These are phyloP conservation scores for Flaveria floridana DNA, from an alignment of 140 eudicot genomes.

Conservation along the genomic window DNA sequence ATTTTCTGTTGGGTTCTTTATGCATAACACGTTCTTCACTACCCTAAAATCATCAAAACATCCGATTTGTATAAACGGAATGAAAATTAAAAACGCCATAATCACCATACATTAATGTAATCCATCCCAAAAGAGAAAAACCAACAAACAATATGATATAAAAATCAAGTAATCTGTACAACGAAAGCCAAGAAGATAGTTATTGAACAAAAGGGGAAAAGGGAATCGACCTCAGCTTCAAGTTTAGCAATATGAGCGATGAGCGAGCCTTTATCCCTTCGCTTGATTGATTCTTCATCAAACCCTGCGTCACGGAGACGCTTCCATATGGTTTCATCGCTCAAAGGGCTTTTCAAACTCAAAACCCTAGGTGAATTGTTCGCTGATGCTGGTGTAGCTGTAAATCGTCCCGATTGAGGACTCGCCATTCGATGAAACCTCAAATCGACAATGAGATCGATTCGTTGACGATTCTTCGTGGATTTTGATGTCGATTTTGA, in stretches of 20 bases:
- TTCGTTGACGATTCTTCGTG: not conserved
- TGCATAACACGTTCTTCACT: not conserved
- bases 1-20: not conserved
- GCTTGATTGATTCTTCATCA: constrained; percentile 83
- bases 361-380: constrained; percentile 63
- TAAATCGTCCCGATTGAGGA: constrained; percentile 51
- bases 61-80: constrained; percentile 14
- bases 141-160: constrained; percentile 4
- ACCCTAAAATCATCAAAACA: not conserved
- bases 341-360: constrained; percentile 47
- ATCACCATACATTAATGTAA: constrained; percentile 20
- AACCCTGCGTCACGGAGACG: constrained; percentile 88
- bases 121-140: constrained; percentile 3
- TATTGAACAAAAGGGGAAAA: not conserved
- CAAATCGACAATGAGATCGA: constrained; percentile 26
- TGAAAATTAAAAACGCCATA: constrained; percentile 9
- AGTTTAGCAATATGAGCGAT: constrained; percentile 89
- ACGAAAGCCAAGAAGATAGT: constrained; percentile 1
- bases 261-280: constrained; percentile 87
- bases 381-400: constrained; percentile 43
- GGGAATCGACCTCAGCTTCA: constrained; percentile 78
- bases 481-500: constrained; percentile 19
- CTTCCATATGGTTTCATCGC: constrained; percentile 79
- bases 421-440: constrained; percentile 48
- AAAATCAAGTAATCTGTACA: not conserved